phyloP scores from a whole-genome alignment of 495 filamentous ascomycete species.

The Podospora pseudoanserina region DNA sequence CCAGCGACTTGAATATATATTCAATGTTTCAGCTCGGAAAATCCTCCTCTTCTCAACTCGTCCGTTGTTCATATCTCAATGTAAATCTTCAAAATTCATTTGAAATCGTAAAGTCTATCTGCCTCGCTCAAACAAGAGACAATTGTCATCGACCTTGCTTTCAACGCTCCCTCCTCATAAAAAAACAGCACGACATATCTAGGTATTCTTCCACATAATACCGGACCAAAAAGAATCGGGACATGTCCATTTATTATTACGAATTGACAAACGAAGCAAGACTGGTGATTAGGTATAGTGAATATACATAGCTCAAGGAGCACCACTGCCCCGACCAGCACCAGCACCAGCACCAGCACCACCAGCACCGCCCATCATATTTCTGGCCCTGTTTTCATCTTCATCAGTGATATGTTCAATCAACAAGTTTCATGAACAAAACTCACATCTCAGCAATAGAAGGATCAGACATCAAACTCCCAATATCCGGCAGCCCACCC shows the following conservation, averaged over 20 bases:
- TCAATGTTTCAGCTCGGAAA: no score
- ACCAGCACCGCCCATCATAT: constrained; percentile 65
- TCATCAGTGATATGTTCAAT: not conserved
- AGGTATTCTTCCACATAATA: not conserved
- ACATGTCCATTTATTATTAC: not conserved
- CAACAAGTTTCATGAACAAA: not conserved
- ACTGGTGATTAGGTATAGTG: not conserved
- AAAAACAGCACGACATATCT: not conserved
- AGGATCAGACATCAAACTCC: constrained; percentile 82
- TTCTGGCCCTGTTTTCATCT: constrained; percentile 56
- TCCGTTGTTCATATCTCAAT: no score
- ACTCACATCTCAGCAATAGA: constrained; percentile 90
- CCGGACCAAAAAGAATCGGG: not conserved
- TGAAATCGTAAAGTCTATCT: no score
- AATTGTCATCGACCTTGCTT: no score
- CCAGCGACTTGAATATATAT: no score
- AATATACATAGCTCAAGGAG: not conserved
- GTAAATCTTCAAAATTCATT: no score
- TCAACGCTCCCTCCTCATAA: not conserved
- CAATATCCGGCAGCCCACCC: constrained; percentile 83
- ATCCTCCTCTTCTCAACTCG: no score
- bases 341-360: constrained; percentile 13
- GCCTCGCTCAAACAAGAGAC: no score
- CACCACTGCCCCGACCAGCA: constrained; percentile 4
- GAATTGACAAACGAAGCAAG: not conserved